Base-by-base conservation (phyloP, 1,284 basidiomycete species). In the Apiotrichum sp. region DNA sequence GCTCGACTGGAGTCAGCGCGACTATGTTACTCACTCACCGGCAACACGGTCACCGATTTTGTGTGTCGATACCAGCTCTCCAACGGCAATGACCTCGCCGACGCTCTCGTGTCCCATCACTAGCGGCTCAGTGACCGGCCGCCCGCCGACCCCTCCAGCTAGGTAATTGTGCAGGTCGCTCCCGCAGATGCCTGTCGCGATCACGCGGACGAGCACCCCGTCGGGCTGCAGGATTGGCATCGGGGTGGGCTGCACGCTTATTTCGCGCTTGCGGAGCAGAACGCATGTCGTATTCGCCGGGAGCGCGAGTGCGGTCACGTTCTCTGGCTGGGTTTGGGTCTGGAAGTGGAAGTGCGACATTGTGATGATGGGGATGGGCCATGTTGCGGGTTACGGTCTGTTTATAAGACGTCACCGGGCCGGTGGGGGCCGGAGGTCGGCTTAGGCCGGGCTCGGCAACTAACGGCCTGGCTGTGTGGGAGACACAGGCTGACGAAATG, bases 1-100 rank as follows among this genome's bases (percentile, higher is more conserved):
- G 87, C 83, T 66, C 86, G 77, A 62, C 86, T 73, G 48, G 9
- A 3, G 8, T 41, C 31, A 50, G 39, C 22, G 13, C 4, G 13
- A 9, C 14, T 1, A 34, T 6, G 6, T 11, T 13, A 6, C 13
- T 29, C 4, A 63, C 70, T 59, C 53, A 73, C 71, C 60, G 82
- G 67, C 74, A 31, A 78, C 75, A 40, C 79, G 65, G 63, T 82
- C 80, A 45, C 83, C 76, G 35, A 72, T 58, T 49, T 74, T 71
- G 58, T 74, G 68, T 3, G 65, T 69, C 16, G 61, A 73, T 3
- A 77, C 74, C 29, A 67, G 47, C 31, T 71, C 68, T 9, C 75
- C 75, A 1, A 77, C 72, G 33, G 71, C 70, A 50, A 73, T 69
- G 42, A 74, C 73, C 60, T 70, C 69, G 45, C 74, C 74, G 1